These are phyloP conservation scores for Ophiocordyceps australis DNA, from an alignment of 2,329 filamentous ascomycete genomes.

Conservation along the genomic window DNA sequence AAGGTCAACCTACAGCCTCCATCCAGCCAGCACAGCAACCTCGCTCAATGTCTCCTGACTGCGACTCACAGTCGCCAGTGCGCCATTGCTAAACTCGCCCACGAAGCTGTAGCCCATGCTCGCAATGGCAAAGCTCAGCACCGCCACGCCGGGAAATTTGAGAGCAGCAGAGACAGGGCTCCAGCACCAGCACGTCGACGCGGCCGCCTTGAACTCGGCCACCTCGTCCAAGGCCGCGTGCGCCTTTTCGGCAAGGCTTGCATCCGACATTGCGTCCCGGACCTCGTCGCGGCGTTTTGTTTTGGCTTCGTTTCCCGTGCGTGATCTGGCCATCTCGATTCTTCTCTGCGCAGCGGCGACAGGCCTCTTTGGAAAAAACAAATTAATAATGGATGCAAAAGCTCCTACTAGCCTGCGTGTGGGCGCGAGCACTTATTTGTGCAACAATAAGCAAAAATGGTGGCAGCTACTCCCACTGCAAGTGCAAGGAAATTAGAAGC, in stretches of 20 bases:
- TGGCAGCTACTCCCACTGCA: no score
- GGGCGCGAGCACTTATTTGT: no score
- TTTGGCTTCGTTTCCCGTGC: no score
- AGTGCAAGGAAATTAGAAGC: no score
- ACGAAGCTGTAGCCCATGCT: conserved; percentile 44
- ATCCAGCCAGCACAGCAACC: conserved; percentile 32
- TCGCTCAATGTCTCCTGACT: conserved; percentile 43
- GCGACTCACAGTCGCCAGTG: conserved; percentile 50
- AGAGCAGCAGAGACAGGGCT: conserved; percentile 20
- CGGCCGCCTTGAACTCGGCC: background rate
- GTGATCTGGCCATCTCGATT: no score
- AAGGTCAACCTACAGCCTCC: conserved; percentile 34
- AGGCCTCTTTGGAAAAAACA: no score
- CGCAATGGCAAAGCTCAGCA: conserved; percentile 42
- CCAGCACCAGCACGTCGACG: background rate
- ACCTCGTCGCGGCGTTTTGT: no score
- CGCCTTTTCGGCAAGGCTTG: conserved; percentile 3
- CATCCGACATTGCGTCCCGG: conserved; percentile 4
- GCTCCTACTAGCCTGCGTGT: no score
- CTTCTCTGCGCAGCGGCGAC: no score
- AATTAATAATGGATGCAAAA: no score
- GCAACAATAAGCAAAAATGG: no score
- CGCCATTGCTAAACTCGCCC: conserved; percentile 39
- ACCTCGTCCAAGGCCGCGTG: conserved; percentile 4
- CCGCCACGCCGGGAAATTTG: conserved; percentile 33